phyloP scores from a whole-genome alignment of 164 flowering plant species.

The Liriodendron chinense region DNA sequence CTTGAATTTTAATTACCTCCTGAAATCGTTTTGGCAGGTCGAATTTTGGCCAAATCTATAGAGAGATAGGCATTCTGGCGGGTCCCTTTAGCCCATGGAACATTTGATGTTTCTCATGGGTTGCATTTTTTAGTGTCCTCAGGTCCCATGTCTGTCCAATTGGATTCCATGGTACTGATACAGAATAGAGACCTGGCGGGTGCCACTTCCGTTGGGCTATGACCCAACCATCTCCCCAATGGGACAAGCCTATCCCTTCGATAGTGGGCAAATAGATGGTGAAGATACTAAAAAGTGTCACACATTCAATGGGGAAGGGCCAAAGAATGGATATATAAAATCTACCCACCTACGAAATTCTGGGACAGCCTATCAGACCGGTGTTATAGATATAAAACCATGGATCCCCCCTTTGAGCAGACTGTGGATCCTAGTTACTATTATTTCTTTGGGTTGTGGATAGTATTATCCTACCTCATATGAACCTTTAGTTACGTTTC shows the following conservation, averaged over 20 bases:
- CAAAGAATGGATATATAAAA: no score
- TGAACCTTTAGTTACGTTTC: neutral
- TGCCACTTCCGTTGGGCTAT: neutral
- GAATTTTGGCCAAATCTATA: constrained; percentile 49
- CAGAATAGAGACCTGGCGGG: neutral
- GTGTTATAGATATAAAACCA: neutral
- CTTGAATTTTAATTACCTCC: constrained; percentile 62
- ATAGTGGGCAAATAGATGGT: no score
- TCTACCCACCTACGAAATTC: neutral
- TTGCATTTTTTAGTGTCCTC: neutral
- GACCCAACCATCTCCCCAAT: no score
- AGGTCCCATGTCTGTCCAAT: neutral
- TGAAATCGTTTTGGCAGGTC: constrained; percentile 75
- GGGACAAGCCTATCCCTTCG: no score
- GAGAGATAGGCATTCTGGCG: constrained; percentile 21
- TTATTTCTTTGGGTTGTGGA: neutral
- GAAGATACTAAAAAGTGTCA: no score
- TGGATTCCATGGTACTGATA: neutral
- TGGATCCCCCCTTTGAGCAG: neutral
- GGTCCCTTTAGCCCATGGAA: constrained; percentile 15
- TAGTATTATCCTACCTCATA: neutral
- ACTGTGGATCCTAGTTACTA: neutral
- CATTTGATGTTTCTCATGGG: constrained; percentile 39
- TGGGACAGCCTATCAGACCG: neutral
- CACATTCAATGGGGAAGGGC: neutral